A percentile compares a stretch with the other conserved stretches of the same genome.
Conservation (phyloP, 2,329 filamentous ascomycete species). For the Phialophora expanda region DNA sequence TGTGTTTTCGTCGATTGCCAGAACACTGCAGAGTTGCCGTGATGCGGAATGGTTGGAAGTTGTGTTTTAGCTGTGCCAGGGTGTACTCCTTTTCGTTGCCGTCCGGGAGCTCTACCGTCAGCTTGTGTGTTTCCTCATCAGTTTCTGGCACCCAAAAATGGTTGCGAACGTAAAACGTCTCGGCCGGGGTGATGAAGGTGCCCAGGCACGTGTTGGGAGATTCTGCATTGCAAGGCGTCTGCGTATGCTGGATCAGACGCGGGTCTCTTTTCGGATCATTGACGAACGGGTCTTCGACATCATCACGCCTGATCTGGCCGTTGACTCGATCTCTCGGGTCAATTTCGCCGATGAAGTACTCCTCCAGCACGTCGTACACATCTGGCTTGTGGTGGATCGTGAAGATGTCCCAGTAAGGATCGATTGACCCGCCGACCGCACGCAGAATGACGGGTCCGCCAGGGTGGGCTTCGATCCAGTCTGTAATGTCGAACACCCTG, state of each 20-base stretch:
- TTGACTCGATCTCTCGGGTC: constrained; percentile 64
- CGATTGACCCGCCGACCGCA: constrained; percentile 68
- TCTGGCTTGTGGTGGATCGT: constrained; percentile 70
- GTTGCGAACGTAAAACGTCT: constrained; percentile 65
- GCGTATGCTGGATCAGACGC: constrained; percentile 58
- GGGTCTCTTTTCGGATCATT: constrained; percentile 55
- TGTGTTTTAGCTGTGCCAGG: constrained; percentile 58
- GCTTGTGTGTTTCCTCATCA: constrained; percentile 51
- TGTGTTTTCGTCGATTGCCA: constrained; percentile 64
- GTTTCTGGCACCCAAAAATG: constrained; percentile 67
- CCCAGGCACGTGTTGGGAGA: constrained; percentile 58
- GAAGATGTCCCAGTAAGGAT: constrained; percentile 74
- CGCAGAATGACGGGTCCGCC: constrained; percentile 71
- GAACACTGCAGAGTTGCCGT: constrained; percentile 66
- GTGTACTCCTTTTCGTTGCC: constrained; percentile 61
- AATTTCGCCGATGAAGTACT: constrained; percentile 68
- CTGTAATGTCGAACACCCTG: constrained; percentile 73
- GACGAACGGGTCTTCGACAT: constrained; percentile 55
- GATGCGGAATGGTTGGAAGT: constrained; percentile 58
- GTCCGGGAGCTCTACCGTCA: constrained; percentile 63
- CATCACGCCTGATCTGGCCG: constrained; percentile 59
- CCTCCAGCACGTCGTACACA: constrained; percentile 68
- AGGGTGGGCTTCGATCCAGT: constrained; percentile 69
- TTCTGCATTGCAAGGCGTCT: constrained; percentile 66
- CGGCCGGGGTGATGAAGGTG: constrained; percentile 61